Percentiles rank a stretch among this genome's conserved stretches.
Conservation (phyloP, 1,284 basidiomycete species). For the Coniophora puteana region DNA sequence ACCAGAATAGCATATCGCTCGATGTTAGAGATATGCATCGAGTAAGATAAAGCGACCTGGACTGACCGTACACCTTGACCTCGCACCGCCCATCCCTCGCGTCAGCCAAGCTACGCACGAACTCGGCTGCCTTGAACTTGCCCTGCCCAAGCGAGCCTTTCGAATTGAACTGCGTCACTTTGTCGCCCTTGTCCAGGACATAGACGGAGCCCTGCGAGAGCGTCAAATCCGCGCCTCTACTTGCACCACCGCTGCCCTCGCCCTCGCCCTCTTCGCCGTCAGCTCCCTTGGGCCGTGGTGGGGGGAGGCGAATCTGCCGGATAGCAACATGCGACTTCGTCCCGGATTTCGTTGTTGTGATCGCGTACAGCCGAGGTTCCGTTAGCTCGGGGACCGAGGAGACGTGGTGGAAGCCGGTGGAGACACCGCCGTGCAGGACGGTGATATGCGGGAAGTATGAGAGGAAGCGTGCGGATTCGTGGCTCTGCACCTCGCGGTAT, state of each 20-base stretch:
- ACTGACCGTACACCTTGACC: conserved; percentile 49
- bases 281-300: too few relatives aligned
- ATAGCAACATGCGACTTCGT: conserved; percentile 17
- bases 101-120: conserved; percentile 44
- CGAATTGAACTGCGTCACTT: conserved; percentile 54
- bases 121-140: conserved; percentile 57
- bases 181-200: conserved; percentile 50
- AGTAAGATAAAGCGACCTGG: background rate
- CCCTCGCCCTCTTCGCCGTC: conserved; percentile 20
- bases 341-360: conserved; percentile 24
- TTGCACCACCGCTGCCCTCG: conserved; percentile 46
- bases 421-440: conserved; percentile 50
- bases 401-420: conserved; percentile 61
- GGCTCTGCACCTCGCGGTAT: conserved; percentile 58
- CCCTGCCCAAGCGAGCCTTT: conserved; percentile 48
- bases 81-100: conserved; percentile 39
- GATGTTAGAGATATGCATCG: background rate
- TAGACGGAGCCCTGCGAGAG: conserved; percentile 53
- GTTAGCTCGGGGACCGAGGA: conserved; percentile 40
- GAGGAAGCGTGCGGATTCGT: conserved; percentile 54
- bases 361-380: conserved; percentile 44
- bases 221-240: conserved; percentile 39
- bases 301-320: too few relatives aligned
- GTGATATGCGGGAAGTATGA: conserved; percentile 56
- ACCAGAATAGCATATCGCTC: background rate